Percentiles rank a stretch among this genome's conserved stretches.
Evolutionary conservation across 2,329 filamentous ascomycete genomes (phyloP).

Genomic region (Seiridium cupressi): DNA sequence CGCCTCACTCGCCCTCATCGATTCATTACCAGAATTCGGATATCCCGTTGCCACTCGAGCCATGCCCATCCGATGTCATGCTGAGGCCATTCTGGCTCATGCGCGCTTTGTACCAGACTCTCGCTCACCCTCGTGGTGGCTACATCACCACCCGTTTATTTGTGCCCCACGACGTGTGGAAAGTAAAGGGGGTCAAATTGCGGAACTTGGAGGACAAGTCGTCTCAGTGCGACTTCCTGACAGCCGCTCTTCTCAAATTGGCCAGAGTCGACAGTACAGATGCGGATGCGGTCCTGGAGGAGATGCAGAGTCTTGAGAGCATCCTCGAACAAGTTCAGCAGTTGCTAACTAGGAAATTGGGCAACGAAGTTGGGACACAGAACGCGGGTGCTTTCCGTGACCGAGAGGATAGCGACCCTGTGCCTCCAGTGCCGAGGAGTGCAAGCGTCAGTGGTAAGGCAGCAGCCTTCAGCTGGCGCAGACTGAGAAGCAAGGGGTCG

Average conservation of each 20-base stretch:
- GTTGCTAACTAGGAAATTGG: constrained; percentile 76
- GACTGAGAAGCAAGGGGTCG: constrained; percentile 86
- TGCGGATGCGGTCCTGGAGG: constrained; percentile 86
- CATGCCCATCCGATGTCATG: constrained; percentile 84
- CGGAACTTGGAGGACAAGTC: constrained; percentile 93
- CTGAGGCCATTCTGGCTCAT: constrained; percentile 98
- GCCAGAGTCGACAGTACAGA: constrained; percentile 83
- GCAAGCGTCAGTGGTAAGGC: constrained; percentile 70
- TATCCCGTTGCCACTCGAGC: constrained; percentile 77
- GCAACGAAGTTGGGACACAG: constrained; percentile 88
- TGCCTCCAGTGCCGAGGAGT: constrained; percentile 46
- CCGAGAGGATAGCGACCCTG: constrained; percentile 37
- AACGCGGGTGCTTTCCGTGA: constrained; percentile 42
- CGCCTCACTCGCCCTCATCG: constrained; percentile 59
- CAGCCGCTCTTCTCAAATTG: constrained; percentile 82
- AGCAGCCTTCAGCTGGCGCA: constrained; percentile 84
- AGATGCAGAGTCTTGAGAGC: constrained; percentile 86
- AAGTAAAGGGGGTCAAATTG: constrained; percentile 88
- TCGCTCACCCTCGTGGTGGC: constrained; percentile 86
- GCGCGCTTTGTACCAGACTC: constrained; percentile 88
- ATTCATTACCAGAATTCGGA: constrained; percentile 61
- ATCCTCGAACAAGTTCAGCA: constrained; percentile 84
- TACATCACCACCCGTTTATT: constrained; percentile 92
- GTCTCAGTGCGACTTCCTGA: constrained; percentile 84
- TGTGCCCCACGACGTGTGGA: constrained; percentile 89